Evolutionary conservation across 805 yeast genomes (phyloP).

Genomic region (Kregervanrija pseudodelftensis): DNA sequence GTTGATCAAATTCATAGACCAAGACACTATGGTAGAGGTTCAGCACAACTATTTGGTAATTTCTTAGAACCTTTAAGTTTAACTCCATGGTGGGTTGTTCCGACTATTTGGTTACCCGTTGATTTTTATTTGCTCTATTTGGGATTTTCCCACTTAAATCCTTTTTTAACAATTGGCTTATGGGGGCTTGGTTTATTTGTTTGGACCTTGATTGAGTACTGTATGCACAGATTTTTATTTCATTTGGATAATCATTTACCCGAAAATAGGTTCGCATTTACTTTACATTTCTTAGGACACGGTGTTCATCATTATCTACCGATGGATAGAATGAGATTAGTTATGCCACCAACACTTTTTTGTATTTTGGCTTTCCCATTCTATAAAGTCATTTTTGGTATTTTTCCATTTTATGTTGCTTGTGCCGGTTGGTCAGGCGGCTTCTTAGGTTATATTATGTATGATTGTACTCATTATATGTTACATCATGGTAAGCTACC

Average conservation of each 20-base stretch:
- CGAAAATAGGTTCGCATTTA: conserved; percentile 62
- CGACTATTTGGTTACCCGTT: conserved; percentile 79
- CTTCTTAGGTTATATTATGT: conserved; percentile 83
- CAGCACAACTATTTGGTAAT: conserved; percentile 93
- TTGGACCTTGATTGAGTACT: conserved; percentile 91
- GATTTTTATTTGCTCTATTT: conserved; percentile 55
- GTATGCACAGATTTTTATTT: conserved; percentile 84
- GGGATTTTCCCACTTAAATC: conserved; percentile 47
- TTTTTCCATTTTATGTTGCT: conserved; percentile 78
- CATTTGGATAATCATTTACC: conserved; percentile 88
- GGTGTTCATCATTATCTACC: conserved; percentile 98
- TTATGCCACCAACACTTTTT: conserved; percentile 92
- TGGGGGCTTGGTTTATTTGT: conserved; percentile 79
- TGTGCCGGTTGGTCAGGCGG: conserved; percentile 96
- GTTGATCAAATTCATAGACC: conserved; percentile 97
- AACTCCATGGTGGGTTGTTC: conserved; percentile 95
- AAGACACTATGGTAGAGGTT: conserved; percentile 94
- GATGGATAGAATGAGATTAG: conserved; percentile 89
- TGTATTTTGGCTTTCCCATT: conserved; percentile 69
- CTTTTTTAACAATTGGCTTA: conserved; percentile 41
- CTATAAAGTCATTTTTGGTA: conserved; percentile 64
- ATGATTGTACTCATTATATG: conserved; percentile 91
- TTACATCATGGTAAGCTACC: conserved; percentile 88
- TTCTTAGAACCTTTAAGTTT: conserved; percentile 84
- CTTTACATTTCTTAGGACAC: conserved; percentile 84